These are phyloP conservation scores for Talaromyces sp. DNA, from an alignment of 2,329 filamentous ascomycete genomes.

Conservation along the genomic window DNA sequence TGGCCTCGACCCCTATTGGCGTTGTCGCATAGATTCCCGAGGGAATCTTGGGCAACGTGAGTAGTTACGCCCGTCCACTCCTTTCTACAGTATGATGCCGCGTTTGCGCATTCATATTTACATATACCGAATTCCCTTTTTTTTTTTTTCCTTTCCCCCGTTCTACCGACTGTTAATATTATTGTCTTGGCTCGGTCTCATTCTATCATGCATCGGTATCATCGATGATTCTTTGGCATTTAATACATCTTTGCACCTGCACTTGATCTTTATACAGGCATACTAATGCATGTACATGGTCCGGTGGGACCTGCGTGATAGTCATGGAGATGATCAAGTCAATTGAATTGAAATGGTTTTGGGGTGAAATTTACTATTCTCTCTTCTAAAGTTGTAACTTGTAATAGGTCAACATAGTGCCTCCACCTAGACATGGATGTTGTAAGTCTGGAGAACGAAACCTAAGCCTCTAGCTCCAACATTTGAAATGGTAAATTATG, in stretches of 20 bases:
- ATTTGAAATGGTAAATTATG: too few species aligned
- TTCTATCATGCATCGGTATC: not conserved
- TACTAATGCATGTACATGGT: constrained; percentile 6
- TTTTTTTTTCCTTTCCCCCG: constrained; percentile 4
- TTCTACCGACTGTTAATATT: constrained; percentile 5
- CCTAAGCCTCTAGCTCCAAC: too few species aligned
- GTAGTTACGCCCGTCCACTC: constrained; percentile 20
- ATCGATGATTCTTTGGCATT: not conserved
- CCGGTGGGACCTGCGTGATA: not conserved
- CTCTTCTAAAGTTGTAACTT: not conserved
- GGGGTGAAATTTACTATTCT: not conserved
- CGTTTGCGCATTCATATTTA: not conserved
- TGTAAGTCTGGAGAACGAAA: too few species aligned
- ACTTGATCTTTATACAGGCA: not conserved
- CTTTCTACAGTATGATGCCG: constrained; percentile 5
- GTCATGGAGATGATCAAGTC: not conserved
- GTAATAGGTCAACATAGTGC: too few species aligned
- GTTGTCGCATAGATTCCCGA: constrained; percentile 30
- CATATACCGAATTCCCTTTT: not conserved
- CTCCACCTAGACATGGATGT: too few species aligned
- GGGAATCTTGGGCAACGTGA: constrained; percentile 7
- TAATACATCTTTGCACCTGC: not conserved
- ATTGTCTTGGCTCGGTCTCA: not conserved
- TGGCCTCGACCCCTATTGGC: constrained; percentile 29
- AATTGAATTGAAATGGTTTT: not conserved